A percentile compares a stretch with the other conserved stretches of the same genome.
phyloP scores from a whole-genome alignment of 495 filamentous ascomycete genomes.

The Talaromyces thailandensis region DNA sequence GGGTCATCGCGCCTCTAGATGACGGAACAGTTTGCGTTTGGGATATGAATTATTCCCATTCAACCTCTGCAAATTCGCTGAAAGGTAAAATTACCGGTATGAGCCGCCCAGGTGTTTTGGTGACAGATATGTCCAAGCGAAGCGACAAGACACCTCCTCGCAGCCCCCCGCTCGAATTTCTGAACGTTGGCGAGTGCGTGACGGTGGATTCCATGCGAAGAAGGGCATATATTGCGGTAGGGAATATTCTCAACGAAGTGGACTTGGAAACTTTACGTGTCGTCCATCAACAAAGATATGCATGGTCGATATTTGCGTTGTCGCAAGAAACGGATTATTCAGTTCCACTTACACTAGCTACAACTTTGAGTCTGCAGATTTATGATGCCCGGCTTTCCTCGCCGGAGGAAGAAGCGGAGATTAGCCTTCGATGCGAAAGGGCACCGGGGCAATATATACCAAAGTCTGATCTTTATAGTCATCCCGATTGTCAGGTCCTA shows the following conservation, averaged over 20 bases:
- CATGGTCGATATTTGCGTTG: constrained; percentile 75
- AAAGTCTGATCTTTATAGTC: constrained; percentile 25
- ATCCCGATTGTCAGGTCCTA: constrained; percentile 28
- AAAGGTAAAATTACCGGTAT: constrained; percentile 58
- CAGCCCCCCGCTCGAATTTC: constrained; percentile 40
- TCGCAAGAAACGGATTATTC: constrained; percentile 62
- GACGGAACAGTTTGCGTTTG: constrained; percentile 81
- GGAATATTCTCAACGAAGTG: constrained; percentile 68
- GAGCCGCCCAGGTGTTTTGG: constrained; percentile 57
- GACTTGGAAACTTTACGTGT: constrained; percentile 72
- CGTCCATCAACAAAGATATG: constrained; percentile 62
- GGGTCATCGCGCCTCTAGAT: constrained; percentile 71
- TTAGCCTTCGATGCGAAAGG: constrained; percentile 32
- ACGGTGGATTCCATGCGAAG: constrained; percentile 65
- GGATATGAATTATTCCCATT: constrained; percentile 60
- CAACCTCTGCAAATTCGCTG: constrained; percentile 22
- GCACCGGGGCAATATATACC: constrained; percentile 17
- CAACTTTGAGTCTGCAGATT: constrained; percentile 72
- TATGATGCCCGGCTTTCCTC: constrained; percentile 60
- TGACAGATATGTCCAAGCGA: constrained; percentile 33
- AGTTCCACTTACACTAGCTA: constrained; percentile 78
- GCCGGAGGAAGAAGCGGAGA: constrained; percentile 31
- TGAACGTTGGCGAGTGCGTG: constrained; percentile 76
- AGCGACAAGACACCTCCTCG: constrained; percentile 31
- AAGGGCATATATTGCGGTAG: constrained; percentile 69